Conservation (phyloP, 2,329 filamentous ascomycete species). For the Xylaria sp. region DNA sequence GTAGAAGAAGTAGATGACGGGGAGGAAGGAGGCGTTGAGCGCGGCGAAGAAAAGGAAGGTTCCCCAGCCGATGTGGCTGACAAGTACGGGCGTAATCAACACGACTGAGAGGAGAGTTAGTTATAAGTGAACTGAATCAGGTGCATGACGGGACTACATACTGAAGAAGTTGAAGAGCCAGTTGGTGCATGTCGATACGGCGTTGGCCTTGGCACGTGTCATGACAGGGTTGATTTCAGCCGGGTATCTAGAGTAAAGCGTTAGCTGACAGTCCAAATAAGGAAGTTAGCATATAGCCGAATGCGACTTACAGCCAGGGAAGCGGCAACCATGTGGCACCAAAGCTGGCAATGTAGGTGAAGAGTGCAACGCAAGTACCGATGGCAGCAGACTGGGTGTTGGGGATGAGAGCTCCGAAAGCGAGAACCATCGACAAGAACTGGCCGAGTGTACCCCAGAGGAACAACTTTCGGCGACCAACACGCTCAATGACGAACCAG, state of each 20-base stretch:
- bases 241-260: constrained; percentile 34
- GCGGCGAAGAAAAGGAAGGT: constrained; percentile 45
- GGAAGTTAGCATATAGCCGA: background rate
- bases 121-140: background rate
- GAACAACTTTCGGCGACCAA: constrained; percentile 43
- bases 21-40: constrained; percentile 35
- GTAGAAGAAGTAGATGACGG: constrained; percentile 45
- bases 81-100: constrained; percentile 59
- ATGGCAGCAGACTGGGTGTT: constrained; percentile 56
- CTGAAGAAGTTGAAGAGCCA: constrained; percentile 39
- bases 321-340: constrained; percentile 60
- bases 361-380: constrained; percentile 62
- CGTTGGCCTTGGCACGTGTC: constrained; percentile 42
- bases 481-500: constrained; percentile 45
- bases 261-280: constrained; percentile 3
- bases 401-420: constrained; percentile 62
- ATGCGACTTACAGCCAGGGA: constrained; percentile 45
- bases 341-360: constrained; percentile 65
- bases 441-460: constrained; percentile 43
- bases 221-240: constrained; percentile 50
- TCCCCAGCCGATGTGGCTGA: constrained; percentile 53
- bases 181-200: constrained; percentile 52
- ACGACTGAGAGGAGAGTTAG: constrained; percentile 35
- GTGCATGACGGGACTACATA: constrained; percentile 2
- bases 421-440: constrained; percentile 52